Evolutionary conservation across 75 land plant genomes (phyloP).

Genomic region (Selaginella tamariscina): DNA sequence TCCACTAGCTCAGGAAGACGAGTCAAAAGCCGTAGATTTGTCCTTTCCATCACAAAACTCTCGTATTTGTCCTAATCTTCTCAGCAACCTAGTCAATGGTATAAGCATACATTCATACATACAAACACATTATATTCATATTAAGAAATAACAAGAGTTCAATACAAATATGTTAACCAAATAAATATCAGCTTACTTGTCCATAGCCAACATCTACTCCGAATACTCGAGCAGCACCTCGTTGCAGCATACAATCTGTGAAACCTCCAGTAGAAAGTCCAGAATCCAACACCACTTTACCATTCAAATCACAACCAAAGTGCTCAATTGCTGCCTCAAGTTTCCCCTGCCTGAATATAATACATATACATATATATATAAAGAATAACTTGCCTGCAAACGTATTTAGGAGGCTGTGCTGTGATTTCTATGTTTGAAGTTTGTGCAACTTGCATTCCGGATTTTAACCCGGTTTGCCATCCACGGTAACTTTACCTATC

Average conservation of each 20-base stretch:
- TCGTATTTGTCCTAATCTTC: slow-evolving; percentile 68
- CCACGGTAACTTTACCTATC: slow-evolving; percentile 77
- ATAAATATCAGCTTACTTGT: slow-evolving; percentile 39
- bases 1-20: slow-evolving; percentile 81
- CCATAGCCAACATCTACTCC: slow-evolving; percentile 99
- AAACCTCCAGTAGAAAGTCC: slow-evolving; percentile 97
- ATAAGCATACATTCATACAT: background rate
- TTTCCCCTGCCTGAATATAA: slow-evolving; percentile 79
- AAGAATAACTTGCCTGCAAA: slow-evolving; percentile 70
- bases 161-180: background rate
- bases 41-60: slow-evolving; percentile 75
- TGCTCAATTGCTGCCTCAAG: slow-evolving; percentile 88
- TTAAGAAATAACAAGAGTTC: background rate
- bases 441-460: slow-evolving; percentile 64
- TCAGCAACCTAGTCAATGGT: slow-evolving; percentile 60
- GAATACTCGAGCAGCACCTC: slow-evolving; percentile 84
- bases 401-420: slow-evolving; percentile 87
- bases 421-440: slow-evolving; percentile 57
- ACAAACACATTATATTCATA: slow-evolving; percentile 3
- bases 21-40: slow-evolving; percentile 76
- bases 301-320: slow-evolving; percentile 52
- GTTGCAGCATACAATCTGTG: slow-evolving; percentile 88
- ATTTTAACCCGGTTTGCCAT: slow-evolving; percentile 67
- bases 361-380: background rate
- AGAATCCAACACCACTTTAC: slow-evolving; percentile 83